A percentile compares a stretch with the other conserved stretches of the same genome.
These are phyloP conservation scores for Colletotrichum sp. DNA, from an alignment of 2,329 filamentous ascomycete genomes.

Conservation along the genomic window DNA sequence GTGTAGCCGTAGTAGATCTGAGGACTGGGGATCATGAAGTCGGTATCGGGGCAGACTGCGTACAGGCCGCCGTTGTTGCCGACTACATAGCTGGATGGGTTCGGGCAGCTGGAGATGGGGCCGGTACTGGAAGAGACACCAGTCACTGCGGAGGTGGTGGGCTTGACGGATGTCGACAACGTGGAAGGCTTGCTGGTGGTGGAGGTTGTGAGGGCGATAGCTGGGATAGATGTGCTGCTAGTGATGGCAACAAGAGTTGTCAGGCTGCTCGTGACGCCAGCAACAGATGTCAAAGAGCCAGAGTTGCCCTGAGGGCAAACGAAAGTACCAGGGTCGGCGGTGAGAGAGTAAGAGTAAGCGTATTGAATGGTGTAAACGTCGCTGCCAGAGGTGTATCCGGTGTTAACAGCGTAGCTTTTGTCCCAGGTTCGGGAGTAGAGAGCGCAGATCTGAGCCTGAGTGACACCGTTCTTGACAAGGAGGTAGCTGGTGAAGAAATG, in stretches of 20 bases:
- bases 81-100: background rate
- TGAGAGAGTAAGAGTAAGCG: background rate
- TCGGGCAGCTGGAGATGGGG: background rate
- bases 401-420: background rate
- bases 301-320: background rate
- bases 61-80: background rate
- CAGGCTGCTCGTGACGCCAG: background rate
- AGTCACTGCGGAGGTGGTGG: background rate
- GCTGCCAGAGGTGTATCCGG: background rate
- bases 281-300: background rate
- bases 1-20: constrained; percentile 2
- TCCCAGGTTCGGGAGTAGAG: constrained; percentile 6
- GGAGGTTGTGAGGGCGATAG: background rate
- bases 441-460: background rate
- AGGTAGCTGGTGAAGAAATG: constrained; percentile 3
- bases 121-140: background rate
- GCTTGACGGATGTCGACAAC: background rate
- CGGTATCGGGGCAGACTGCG: background rate
- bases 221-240: background rate
- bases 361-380: constrained; percentile 7
- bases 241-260: background rate
- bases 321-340: background rate
- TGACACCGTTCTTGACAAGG: constrained; percentile 1
- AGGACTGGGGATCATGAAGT: constrained; percentile 2
- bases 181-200: background rate